Evolutionary conservation across 176 grass and related monocot species (phyloP).

Genomic region (Hyparrhenia diplandra): DNA sequence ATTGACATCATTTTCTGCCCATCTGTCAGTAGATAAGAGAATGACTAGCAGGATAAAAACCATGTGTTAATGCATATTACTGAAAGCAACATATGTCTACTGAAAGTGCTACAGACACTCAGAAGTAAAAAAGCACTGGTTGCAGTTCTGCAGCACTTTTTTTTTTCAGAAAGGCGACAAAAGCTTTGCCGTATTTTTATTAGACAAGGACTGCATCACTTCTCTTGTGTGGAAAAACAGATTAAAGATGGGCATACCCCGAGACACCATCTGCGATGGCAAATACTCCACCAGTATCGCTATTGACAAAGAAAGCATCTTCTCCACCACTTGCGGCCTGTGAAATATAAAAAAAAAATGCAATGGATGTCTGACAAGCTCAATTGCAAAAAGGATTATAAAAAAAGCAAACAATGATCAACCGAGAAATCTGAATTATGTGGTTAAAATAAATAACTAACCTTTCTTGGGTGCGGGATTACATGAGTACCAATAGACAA

Average conservation of each 20-base stretch:
- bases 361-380: not conserved
- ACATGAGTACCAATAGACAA: constrained; percentile 61
- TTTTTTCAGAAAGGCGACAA: no score
- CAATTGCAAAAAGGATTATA: not conserved
- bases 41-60: constrained; percentile 78
- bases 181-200: no score
- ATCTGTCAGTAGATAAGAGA: constrained; percentile 77
- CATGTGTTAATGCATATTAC: constrained; percentile 46
- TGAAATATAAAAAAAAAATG: not conserved
- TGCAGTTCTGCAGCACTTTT: not conserved
- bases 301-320: constrained; percentile 73
- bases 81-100: not conserved
- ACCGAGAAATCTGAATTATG: not conserved
- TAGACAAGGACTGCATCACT: no score
- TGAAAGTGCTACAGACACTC: not conserved
- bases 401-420: not conserved
- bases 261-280: constrained; percentile 97
- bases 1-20: constrained; percentile 86
- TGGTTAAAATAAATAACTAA: constrained; percentile 2
- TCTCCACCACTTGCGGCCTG: constrained; percentile 75
- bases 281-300: constrained; percentile 55
- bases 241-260: constrained; percentile 41
- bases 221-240: not conserved
- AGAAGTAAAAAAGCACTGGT: not conserved
- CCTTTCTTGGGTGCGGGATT: constrained; percentile 81